Conservation (phyloP, 108 stramenopile genomes). For the Phaeodactylum tricornutum region DNA sequence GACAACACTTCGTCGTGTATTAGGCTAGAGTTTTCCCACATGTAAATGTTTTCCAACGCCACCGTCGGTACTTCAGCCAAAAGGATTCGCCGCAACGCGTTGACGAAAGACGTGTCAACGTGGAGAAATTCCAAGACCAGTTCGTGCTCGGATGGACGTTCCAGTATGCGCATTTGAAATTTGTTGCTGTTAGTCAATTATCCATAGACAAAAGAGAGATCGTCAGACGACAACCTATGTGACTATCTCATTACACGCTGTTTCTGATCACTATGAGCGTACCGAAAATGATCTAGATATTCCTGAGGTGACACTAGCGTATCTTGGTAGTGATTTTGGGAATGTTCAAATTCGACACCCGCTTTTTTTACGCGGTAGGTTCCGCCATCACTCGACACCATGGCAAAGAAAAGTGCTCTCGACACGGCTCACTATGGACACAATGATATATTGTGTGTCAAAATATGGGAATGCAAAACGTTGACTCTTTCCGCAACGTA, state of each 20-base stretch:
- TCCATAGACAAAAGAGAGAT: not conserved
- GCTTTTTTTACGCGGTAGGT: slow-evolving; percentile 58
- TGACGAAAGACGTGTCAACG: slow-evolving; percentile 90
- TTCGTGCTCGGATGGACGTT: slow-evolving; percentile 43
- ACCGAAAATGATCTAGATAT: slow-evolving; percentile 41
- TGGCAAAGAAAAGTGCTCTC: too few species aligned
- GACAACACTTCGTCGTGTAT: slow-evolving; percentile 94
- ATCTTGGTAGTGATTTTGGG: slow-evolving; percentile 16
- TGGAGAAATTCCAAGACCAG: slow-evolving; percentile 84
- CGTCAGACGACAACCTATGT: not conserved
- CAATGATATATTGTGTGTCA: too few species aligned
- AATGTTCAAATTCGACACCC: slow-evolving; percentile 54
- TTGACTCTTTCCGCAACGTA: too few species aligned
- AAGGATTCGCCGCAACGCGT: slow-evolving; percentile 92
- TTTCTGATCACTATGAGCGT: slow-evolving; percentile 5
- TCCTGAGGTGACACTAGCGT: slow-evolving; percentile 37
- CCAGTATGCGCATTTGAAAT: slow-evolving; percentile 47
- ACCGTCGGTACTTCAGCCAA: slow-evolving; percentile 89
- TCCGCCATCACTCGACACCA: slow-evolving; percentile 19
- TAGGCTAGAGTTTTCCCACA: slow-evolving; percentile 86
- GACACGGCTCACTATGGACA: too few species aligned
- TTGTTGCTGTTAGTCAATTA: slow-evolving; percentile 9
- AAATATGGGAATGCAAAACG: too few species aligned
- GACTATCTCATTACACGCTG: not conserved
- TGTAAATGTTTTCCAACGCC: slow-evolving; percentile 88